Evolutionary conservation across 768 basidiomycete genomes (phyloP), one percentile per base, ranked within the genome.

Genomic region (Suillus bovinus): DNA sequence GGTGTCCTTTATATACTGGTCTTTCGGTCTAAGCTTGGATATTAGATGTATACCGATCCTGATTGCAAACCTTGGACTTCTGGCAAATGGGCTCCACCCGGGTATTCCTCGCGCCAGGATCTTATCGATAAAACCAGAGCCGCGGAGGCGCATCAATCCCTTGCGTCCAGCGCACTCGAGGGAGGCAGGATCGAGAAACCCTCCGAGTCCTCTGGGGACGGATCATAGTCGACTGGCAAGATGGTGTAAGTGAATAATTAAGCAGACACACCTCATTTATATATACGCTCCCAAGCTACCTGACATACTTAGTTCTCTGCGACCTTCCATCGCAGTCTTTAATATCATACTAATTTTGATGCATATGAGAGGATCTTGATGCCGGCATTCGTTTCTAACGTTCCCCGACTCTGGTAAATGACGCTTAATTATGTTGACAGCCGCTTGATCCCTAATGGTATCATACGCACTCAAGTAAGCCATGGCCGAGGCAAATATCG

Each of bases 1-100:
- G 60, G 79, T 74, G 7, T 54, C 56, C 58, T 44, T 41, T 59
- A 10, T 63, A 60, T 27, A 50, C 44, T 61, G 38, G 61, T 36
- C 38, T 29, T 38, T 24, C 42, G 52, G 22, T 46, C 33, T 38
- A 42, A 39, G 22, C 42, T 55, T 58, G 52, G 5, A 46, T 27
- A 17, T 39, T 24, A 82, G 81, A 87, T 88, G 86, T 88, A 89
- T 76, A 82, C 80, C 67, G 85, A 88, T 70, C 82, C 84, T 3
- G 69, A 72, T 4, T 85, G 84, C 74, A 87, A 84, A 69, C 85
- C 89, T 8, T 90, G 89, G 90, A 86, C 79, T 29, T 86, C 85
- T 2, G 63, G 78, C 34, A 66, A 68, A 9, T 90, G 88, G 89
- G 83, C 82, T 0, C 87, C 87, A 20, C 75, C 77, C 22, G 86